Conservation (phyloP, 2,329 filamentous ascomycete genomes). For the Macrophomina phaseolina region DNA sequence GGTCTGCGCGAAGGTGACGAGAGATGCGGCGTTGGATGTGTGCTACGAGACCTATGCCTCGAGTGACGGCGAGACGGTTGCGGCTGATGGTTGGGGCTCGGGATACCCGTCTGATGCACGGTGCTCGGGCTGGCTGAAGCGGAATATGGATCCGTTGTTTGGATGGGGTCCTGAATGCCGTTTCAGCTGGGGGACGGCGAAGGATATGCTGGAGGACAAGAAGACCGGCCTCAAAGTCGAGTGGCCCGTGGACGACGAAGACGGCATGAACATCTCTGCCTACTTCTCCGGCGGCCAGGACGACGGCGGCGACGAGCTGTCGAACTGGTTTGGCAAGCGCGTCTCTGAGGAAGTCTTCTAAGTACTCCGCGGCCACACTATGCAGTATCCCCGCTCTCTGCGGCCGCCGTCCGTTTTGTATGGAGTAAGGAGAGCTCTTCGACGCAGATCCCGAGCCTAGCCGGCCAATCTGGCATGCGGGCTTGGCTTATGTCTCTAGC, state of each 20-base stretch:
- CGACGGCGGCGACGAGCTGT: constrained; percentile 68
- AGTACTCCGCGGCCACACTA: constrained; percentile 32
- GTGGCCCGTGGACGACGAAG: constrained; percentile 80
- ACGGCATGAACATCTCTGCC: constrained; percentile 72
- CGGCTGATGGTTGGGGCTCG: constrained; percentile 74
- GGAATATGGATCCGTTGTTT: constrained; percentile 90
- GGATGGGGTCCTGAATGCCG: constrained; percentile 93
- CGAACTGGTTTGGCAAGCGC: constrained; percentile 81
- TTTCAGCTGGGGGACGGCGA: constrained; percentile 95
- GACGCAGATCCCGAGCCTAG: too few species aligned
- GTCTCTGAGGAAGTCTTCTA: constrained; percentile 73
- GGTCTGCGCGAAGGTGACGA: constrained; percentile 94
- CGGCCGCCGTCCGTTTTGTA: too few species aligned
- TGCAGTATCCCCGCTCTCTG: too few species aligned
- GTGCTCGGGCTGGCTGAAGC: constrained; percentile 79
- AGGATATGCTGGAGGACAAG: constrained; percentile 83
- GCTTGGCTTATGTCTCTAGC: too few species aligned
- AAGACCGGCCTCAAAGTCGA: constrained; percentile 73
- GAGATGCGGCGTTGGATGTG: constrained; percentile 85
- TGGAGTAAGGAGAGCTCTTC: too few species aligned
- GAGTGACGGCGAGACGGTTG: constrained; percentile 35
- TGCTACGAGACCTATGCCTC: constrained; percentile 66
- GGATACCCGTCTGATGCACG: constrained; percentile 90
- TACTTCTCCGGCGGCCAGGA: constrained; percentile 66
- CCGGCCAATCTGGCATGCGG: too few species aligned